Percentiles rank a stretch among this genome's conserved stretches.
These are phyloP conservation scores for Stemphylium vesicarium DNA, from an alignment of 2,329 filamentous ascomycete genomes.

Conservation along the genomic window DNA sequence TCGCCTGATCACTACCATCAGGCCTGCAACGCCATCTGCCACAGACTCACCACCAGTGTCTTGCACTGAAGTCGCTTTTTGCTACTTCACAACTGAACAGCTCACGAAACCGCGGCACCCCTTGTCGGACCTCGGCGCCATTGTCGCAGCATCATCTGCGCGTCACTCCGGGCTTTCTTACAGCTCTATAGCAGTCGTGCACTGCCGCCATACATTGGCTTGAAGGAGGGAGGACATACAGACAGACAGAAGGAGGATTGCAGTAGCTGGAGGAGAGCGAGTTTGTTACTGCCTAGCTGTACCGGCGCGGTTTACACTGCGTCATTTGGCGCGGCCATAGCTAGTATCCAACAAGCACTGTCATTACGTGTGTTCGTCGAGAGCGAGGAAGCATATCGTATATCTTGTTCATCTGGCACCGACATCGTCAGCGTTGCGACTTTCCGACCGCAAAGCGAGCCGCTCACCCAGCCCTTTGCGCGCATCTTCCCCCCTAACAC, in stretches of 20 bases:
- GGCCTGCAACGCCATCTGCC: constrained; percentile 4
- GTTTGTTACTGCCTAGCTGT: constrained; percentile 43
- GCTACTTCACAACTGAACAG: not conserved
- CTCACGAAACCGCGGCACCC: constrained; percentile 2
- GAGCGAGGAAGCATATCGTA: constrained; percentile 51
- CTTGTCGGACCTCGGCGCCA: not conserved
- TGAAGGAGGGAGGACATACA: constrained; percentile 40
- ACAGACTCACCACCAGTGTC: not conserved
- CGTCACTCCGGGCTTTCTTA: constrained; percentile 2
- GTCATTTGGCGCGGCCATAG: constrained; percentile 49
- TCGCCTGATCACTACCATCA: constrained; percentile 10
- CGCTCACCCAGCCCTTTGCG: constrained; percentile 26
- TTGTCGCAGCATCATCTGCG: not conserved
- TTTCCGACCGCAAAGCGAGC: constrained; percentile 31
- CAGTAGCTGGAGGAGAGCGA: constrained; percentile 44
- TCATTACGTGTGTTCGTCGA: constrained; percentile 48
- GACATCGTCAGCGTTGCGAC: constrained; percentile 36
- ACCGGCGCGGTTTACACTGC: constrained; percentile 42
- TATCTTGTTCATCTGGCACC: constrained; percentile 43
- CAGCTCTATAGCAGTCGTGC: constrained; percentile 22
- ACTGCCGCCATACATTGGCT: constrained; percentile 29
- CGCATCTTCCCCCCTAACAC: constrained; percentile 22
- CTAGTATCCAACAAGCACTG: constrained; percentile 57
- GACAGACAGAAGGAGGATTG: constrained; percentile 33
- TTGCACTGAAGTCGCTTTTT: not conserved